Evolutionary conservation across 139 green algal genomes (phyloP).

Genomic region (Chlorella sp.): DNA sequence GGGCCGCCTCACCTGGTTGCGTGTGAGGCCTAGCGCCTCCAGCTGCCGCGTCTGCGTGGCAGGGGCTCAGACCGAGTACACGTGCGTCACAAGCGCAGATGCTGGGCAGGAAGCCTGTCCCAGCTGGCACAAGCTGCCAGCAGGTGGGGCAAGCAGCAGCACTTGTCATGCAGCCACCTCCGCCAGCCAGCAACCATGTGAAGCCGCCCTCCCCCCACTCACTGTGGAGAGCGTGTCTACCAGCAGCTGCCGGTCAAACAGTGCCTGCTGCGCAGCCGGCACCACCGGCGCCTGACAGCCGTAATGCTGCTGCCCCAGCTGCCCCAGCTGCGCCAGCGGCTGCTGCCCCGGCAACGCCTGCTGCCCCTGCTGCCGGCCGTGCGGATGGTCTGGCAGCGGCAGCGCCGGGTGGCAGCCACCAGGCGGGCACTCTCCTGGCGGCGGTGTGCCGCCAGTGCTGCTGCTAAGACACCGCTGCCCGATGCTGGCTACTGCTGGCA

Average conservation of each 20-base stretch:
- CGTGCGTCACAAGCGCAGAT: too few relatives aligned
- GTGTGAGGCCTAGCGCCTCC: constrained; percentile 55
- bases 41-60: constrained; percentile 51
- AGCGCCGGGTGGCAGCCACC: not conserved
- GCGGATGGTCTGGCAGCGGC: not conserved
- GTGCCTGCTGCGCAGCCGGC: not conserved
- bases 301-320: too few relatives aligned
- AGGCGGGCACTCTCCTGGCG: not conserved
- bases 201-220: not conserved
- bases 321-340: too few relatives aligned
- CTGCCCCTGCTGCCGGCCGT: not conserved
- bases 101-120: too few relatives aligned
- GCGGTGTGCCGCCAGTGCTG: not conserved
- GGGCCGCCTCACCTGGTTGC: constrained; percentile 36
- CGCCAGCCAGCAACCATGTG: too few relatives aligned
- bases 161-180: too few relatives aligned
- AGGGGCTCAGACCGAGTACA: too few relatives aligned
- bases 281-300: too few relatives aligned
- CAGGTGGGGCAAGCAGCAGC: too few relatives aligned
- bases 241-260: constrained; percentile 29
- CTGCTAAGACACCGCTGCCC: not conserved
- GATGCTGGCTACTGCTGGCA: too few relatives aligned
- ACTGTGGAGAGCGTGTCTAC: constrained; percentile 57
- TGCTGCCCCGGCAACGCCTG: not conserved
- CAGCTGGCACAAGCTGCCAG: too few relatives aligned